Conservation (phyloP, 106 monocot species). For the Dendrobium catenatum region DNA sequence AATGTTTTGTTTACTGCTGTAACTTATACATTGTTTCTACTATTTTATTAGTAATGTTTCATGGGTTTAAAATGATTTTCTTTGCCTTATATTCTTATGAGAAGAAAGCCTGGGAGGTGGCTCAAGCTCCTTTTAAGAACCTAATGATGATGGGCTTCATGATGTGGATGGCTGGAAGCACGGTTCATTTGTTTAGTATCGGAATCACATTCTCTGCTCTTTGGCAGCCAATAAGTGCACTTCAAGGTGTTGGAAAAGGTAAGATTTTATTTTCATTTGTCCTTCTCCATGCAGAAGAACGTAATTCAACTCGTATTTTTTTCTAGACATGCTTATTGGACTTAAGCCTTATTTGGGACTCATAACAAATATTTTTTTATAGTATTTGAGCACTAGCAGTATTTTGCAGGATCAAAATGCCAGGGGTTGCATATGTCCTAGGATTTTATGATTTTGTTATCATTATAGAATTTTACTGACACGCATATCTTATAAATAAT, state of each 20-base stretch:
- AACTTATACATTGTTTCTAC: neutral
- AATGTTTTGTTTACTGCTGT: neutral
- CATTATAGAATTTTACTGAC: neutral
- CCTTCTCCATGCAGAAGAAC: neutral
- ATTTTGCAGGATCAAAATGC: neutral
- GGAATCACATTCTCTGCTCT: slow-evolving; percentile 99
- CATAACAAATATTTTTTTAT: neutral
- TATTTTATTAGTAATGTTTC: neutral
- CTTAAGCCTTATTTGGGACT: neutral
- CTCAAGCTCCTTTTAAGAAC: slow-evolving; percentile 92
- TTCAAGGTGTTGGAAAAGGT: slow-evolving; percentile 92
- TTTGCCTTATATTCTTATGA: slow-evolving; percentile 9
- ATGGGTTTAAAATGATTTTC: neutral
- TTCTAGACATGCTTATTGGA: neutral
- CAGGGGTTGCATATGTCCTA: neutral
- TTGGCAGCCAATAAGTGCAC: slow-evolving; percentile 96
- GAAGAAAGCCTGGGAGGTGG: slow-evolving; percentile 95
- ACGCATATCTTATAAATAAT: neutral
- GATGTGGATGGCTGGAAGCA: slow-evolving; percentile 99
- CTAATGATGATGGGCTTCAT: slow-evolving; percentile 96
- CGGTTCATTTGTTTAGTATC: slow-evolving; percentile 94
- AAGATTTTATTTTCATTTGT: slow-evolving; percentile 4
- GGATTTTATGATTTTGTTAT: neutral
- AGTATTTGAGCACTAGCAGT: neutral
- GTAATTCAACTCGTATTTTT: neutral